phyloP scores from a whole-genome alignment of 305 asterid genomes.

The Fraxinus latifolia region DNA sequence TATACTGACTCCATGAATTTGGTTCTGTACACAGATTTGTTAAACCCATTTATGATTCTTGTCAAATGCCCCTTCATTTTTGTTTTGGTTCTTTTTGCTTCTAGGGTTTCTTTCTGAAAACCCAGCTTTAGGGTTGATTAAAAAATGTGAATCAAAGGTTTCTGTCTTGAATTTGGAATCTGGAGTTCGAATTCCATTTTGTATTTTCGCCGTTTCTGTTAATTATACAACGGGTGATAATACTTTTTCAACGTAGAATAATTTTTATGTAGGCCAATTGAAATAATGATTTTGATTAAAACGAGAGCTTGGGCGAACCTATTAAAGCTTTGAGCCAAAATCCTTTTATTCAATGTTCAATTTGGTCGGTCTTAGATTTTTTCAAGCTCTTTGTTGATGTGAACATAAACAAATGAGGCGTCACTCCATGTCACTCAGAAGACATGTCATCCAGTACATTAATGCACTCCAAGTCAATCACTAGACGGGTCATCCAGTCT shows the following conservation, averaged over 20 bases:
- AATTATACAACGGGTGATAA: slow-evolving; percentile 24
- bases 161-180: slow-evolving; percentile 15
- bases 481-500: too few relatives aligned
- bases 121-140: slow-evolving; percentile 44
- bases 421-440: too few relatives aligned
- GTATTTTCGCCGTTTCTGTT: slow-evolving; percentile 21
- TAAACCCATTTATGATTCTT: not conserved
- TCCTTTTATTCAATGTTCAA: slow-evolving; percentile 21
- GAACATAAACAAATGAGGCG: too few relatives aligned
- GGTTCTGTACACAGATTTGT: slow-evolving; percentile 33
- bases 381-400: not conserved
- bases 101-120: slow-evolving; percentile 41
- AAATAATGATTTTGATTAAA: slow-evolving; percentile 23
- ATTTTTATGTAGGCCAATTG: slow-evolving; percentile 40
- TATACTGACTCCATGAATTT: not conserved
- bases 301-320: slow-evolving; percentile 38
- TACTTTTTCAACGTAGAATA: slow-evolving; percentile 18
- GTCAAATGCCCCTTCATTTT: slow-evolving; percentile 25
- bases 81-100: slow-evolving; percentile 17
- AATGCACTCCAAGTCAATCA: too few relatives aligned
- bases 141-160: slow-evolving; percentile 30
- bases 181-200: slow-evolving; percentile 15
- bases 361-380: slow-evolving; percentile 2
- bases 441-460: too few relatives aligned
- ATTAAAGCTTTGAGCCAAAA: slow-evolving; percentile 40